Evolutionary conservation across 495 filamentous ascomycete species (phyloP), one percentile per base, ranked within the genome.

Genomic region (Poronia punctata): DNA sequence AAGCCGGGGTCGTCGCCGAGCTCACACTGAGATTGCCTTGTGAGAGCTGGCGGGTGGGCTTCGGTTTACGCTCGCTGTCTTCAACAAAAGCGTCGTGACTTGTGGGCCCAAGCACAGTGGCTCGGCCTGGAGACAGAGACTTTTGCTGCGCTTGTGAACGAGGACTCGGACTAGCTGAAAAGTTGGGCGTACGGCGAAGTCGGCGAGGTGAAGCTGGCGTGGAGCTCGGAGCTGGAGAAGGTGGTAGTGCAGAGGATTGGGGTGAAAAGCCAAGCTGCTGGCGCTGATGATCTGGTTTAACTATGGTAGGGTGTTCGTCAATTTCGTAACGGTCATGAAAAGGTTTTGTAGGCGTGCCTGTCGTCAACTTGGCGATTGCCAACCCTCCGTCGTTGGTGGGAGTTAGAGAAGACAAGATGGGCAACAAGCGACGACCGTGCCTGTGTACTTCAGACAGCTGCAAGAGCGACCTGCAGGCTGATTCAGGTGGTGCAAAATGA

Each of bases 101-200:
- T 42, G 57, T 42, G 9, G 50, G 50, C 1, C 45, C 51, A 5
- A 55, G 51, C 18, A 53, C 49, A 39, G 59, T 37, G 37, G 56
- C 42, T 53, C 56, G 52, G 57, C 55, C 37, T 53, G 43, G 39
- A 61, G 59, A 45, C 56, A 50, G 34, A 50, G 60, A 46, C 35
- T 57, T 40, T 15, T 48, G 53, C 35, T 61, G 61, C 43, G 50
- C 54, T 27, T 57, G 49, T 7, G 52, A 59, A 8, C 52, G 56
- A 5, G 66, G 63, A 29, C 61, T 65, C n/a, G 67, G 66, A 25
- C 49, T 65, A 25, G 57, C 52, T 16, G 56, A 61, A 50, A 72
- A 71, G 32, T 60, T 60, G 11, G 68, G 64, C 8, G 69, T 71
- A 27, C 69, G 68, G 38, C 69, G 69, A 38, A 72, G 61, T 20